These are phyloP conservation scores for Hanseniaspora uvarum DNA, from an alignment of 1,139 yeast species.

Conservation along the genomic window DNA sequence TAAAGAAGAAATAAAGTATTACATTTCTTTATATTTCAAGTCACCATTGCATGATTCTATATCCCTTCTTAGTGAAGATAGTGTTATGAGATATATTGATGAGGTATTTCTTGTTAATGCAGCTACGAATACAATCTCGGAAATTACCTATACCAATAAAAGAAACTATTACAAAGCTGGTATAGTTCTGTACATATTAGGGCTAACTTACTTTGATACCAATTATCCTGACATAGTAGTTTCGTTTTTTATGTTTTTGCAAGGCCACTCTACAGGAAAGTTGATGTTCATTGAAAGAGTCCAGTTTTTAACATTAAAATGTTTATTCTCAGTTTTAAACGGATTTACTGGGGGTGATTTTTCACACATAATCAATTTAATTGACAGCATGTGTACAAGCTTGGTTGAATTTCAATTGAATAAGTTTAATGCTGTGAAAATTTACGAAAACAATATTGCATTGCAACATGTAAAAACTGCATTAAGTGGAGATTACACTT, in stretches of 20 bases:
- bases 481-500: constrained; percentile 22
- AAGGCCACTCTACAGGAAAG: constrained; percentile 24
- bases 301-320: constrained; percentile 26
- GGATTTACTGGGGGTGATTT: constrained; percentile 28
- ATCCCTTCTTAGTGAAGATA: constrained; percentile 24
- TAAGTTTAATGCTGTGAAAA: constrained; percentile 23
- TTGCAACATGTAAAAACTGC: constrained; percentile 14
- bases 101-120: constrained; percentile 20
- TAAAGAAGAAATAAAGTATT: constrained; percentile 10
- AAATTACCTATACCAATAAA: constrained; percentile 20
- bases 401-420: constrained; percentile 30
- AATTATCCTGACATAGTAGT: constrained; percentile 22
- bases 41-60: constrained; percentile 22
- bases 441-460: constrained; percentile 22
- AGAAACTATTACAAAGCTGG: constrained; percentile 25
- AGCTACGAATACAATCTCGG: constrained; percentile 18
- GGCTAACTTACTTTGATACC: constrained; percentile 21
- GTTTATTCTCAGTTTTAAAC: constrained; percentile 22
- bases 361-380: constrained; percentile 22
- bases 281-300: constrained; percentile 25
- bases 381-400: constrained; percentile 24
- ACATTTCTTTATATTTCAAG: constrained; percentile 15
- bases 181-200: constrained; percentile 24
- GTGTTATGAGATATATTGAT: constrained; percentile 23
- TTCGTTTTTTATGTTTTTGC: constrained; percentile 21